These are phyloP conservation scores for Quercus ilex DNA, from an alignment of 306 rosid genomes.

Conservation along the genomic window DNA sequence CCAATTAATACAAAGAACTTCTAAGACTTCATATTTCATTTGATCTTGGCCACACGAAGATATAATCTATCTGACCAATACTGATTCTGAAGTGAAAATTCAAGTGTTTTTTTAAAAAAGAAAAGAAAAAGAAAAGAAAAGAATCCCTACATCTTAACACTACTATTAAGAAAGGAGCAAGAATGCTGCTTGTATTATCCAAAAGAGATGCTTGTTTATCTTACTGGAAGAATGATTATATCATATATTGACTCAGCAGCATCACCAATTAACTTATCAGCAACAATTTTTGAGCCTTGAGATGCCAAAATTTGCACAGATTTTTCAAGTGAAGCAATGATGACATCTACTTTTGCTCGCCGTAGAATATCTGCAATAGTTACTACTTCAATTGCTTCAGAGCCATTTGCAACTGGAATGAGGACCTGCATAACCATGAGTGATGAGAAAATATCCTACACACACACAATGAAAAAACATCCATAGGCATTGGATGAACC, in stretches of 20 bases:
- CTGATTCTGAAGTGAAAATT: not conserved
- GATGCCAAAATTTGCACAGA: slow-evolving; percentile 58
- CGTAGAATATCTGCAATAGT: slow-evolving; percentile 74
- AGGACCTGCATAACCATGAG: slow-evolving; percentile 55
- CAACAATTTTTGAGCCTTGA: slow-evolving; percentile 70
- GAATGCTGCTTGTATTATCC: slow-evolving; percentile 12
- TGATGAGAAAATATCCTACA: not conserved
- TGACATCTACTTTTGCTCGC: slow-evolving; percentile 86
- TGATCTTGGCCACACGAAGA: not conserved
- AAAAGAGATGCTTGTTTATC: slow-evolving; percentile 16
- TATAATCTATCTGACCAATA: not conserved
- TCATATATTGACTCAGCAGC: slow-evolving; percentile 71
- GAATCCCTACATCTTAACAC: not conserved
- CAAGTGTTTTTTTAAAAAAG: not conserved
- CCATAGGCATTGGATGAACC: not conserved
- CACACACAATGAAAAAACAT: not conserved
- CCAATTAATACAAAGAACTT: not conserved
- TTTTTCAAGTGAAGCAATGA: slow-evolving; percentile 83
- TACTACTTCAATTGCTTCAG: slow-evolving; percentile 85
- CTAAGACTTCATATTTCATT: not conserved
- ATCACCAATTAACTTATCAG: slow-evolving; percentile 65
- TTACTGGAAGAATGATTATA: slow-evolving; percentile 88
- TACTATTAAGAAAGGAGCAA: not conserved
- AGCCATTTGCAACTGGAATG: slow-evolving; percentile 86
- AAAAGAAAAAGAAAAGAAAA: too few relatives aligned